phyloP scores from a whole-genome alignment of 202 grass and related monocot species.

The Brachypodium distachyon region DNA sequence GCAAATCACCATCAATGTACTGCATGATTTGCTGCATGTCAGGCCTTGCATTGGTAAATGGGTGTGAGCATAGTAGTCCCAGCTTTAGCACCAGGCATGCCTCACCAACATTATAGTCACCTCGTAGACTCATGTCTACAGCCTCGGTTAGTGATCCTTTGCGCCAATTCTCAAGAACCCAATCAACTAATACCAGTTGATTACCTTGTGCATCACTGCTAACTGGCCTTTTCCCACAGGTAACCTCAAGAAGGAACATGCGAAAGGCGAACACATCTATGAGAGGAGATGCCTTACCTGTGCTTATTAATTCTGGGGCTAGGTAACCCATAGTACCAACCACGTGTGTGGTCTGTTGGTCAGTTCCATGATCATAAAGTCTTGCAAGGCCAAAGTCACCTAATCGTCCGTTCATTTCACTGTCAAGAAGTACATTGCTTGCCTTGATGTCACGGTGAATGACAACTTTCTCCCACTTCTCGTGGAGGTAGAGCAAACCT shows the following conservation, averaged over 20 bases:
- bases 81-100: background rate
- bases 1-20: background rate
- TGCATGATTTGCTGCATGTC: constrained; percentile 5
- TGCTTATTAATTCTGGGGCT: constrained; percentile 1
- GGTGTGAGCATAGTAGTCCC: no score
- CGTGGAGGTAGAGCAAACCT: constrained; percentile 9
- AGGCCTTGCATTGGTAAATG: background rate
- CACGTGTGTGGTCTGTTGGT: background rate
- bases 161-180: constrained; percentile 18
- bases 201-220: background rate
- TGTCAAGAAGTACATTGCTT: no score
- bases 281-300: background rate
- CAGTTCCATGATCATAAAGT: constrained; percentile 10
- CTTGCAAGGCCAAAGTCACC: constrained; percentile 21
- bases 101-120: background rate
- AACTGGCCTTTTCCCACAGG: constrained; percentile 18
- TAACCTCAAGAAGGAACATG: constrained; percentile 12
- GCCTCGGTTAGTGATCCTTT: background rate
- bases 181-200: background rate
- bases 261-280: constrained; percentile 29
- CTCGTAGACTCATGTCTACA: background rate
- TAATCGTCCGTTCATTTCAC: no score
- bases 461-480: no score
- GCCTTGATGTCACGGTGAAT: no score
- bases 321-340: no score